Base-by-base conservation (phyloP, 306 rosid genomes). In the Lathyrus sativus region DNA sequence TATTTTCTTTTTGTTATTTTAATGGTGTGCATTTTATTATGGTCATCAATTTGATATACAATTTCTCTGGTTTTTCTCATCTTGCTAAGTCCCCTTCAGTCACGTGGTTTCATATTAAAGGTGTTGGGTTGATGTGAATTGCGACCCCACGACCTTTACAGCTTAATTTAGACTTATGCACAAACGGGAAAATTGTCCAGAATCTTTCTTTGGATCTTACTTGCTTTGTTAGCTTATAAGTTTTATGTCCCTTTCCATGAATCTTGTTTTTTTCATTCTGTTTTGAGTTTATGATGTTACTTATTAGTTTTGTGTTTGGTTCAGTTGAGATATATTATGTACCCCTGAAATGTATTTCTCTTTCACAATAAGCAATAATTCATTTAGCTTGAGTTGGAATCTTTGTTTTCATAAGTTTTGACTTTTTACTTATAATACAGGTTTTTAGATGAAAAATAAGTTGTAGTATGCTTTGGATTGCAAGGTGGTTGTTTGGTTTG, bases 381-480 rank as follows among this genome's bases (percentile, higher is more conserved):
- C 14, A n/a, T 41, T 63, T 79, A 42, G 43, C 53, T 66, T 74
- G n/a, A n/a, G 44, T 74, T 74, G 49, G 13, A 54, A 31, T 74
- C 1, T 74, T 54, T 66, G 43, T 35, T 56, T 18, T 45, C 33
- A 10, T 6, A 45, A 65, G 71, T 59, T 55, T 56, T 56, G 39
- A 24, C 9, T 26, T 62, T 50, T 67, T 56, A 59, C 17, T 17
- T 72, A 19, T 17, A 35, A 67, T 70, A 41, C 42, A 26, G 48
- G 56, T 75, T 28, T 71, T 73, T 76, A 57, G 78, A 65, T 61
- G 81, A 67, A 62, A 54, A 62, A 60, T 73, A 71, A 44, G 58
- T 7, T 65, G 54, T 60, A 48, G 64, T 70, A 31, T 74, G 69
- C 64, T 82, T 79, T 65, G 19, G 35, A 68, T 43, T 73, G 61